Conservation (phyloP, 805 yeast genomes). For the Saturnispora silvae region DNA sequence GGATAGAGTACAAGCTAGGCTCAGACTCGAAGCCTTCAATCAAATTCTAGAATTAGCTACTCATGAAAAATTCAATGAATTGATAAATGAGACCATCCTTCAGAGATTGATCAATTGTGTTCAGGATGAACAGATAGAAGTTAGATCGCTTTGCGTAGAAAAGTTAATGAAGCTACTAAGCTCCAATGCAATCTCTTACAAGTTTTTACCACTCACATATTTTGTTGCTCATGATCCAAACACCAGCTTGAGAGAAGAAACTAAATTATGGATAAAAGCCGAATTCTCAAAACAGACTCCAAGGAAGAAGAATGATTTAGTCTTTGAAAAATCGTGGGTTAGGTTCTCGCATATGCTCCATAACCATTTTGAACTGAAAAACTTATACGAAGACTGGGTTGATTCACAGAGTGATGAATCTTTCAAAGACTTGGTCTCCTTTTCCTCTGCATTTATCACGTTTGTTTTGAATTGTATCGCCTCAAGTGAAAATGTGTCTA, state of each 20-base stretch:
- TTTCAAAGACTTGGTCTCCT: constrained; percentile 27
- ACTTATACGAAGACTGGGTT: constrained; percentile 23
- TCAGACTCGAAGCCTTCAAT: constrained; percentile 61
- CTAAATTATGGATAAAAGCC: constrained; percentile 64
- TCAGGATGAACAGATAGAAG: constrained; percentile 54
- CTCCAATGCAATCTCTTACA: constrained; percentile 44
- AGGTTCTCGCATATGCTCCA: constrained; percentile 61
- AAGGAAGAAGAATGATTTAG: constrained; percentile 30
- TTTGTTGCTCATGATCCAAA: constrained; percentile 73
- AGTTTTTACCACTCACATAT: constrained; percentile 57
- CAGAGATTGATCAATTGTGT: constrained; percentile 45
- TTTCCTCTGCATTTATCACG: constrained; percentile 48
- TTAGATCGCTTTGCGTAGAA: constrained; percentile 42
- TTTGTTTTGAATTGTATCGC: constrained; percentile 53
- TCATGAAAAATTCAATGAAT: constrained; percentile 36
- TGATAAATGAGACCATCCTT: constrained; percentile 43
- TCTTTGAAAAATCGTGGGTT: constrained; percentile 56
- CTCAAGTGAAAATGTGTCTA: constrained; percentile 54
- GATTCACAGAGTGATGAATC: constrained; percentile 8
- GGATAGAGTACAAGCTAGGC: constrained; percentile 41
- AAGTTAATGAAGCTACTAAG: constrained; percentile 43
- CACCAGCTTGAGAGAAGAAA: constrained; percentile 34
- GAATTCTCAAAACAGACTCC: constrained; percentile 30
- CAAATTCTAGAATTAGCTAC: constrained; percentile 55
- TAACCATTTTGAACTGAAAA: constrained; percentile 59